Percentiles rank a stretch among this genome's conserved stretches.
Conservation (phyloP, 495 filamentous ascomycete species). For the Penicillium flavigenum region DNA sequence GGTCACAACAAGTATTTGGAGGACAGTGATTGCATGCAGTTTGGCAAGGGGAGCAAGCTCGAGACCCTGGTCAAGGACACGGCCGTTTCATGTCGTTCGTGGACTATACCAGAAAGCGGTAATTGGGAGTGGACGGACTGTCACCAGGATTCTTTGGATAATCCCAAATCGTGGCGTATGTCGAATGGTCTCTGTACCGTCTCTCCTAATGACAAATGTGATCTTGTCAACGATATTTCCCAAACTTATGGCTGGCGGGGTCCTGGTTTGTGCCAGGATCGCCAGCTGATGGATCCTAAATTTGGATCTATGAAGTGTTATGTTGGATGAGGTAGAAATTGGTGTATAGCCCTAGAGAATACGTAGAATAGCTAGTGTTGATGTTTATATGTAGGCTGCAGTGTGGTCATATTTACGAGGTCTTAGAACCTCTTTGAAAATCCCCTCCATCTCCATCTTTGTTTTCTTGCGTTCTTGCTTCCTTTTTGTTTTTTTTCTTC, state of each 20-base stretch:
- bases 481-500: no score
- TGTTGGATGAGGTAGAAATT: neutral
- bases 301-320: constrained; percentile 8
- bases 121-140: constrained; percentile 1
- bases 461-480: no score
- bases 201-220: neutral
- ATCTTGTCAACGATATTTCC: neutral
- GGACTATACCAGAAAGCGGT: neutral
- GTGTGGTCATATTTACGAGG: no score
- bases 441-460: no score
- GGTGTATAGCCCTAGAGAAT: no score
- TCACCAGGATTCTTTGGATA: neutral
- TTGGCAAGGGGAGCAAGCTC: neutral
- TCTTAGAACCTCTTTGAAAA: no score
- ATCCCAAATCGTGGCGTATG: constrained; percentile 11
- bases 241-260: constrained; percentile 8
- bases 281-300: neutral
- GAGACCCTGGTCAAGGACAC: neutral
- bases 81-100: constrained; percentile 14
- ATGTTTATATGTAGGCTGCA: no score
- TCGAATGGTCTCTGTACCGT: constrained; percentile 10
- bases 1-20: constrained; percentile 4
- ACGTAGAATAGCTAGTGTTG: no score
- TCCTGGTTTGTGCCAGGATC: neutral
- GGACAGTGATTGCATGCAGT: constrained; percentile 3